Percentiles rank a stretch among this genome's conserved stretches.
These are phyloP conservation scores for Mortierella sp. DNA, from an alignment of 371 early-diverging fungal genomes.

Conservation along the genomic window DNA sequence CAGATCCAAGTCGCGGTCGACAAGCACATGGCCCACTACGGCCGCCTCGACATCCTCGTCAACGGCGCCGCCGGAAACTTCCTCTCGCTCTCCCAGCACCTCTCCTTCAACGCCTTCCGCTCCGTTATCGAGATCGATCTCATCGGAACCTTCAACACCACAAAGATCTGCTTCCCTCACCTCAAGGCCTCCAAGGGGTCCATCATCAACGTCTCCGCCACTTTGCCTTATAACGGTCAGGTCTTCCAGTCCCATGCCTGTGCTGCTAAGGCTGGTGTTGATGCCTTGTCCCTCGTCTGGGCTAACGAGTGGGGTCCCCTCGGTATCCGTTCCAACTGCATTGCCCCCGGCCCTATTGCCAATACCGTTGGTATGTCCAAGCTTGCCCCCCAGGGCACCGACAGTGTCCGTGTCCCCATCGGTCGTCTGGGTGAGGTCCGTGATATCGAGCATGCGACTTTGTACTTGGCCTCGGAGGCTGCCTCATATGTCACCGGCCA, in stretches of 20 bases:
- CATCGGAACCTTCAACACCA: conserved; percentile 82
- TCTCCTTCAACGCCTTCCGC: conserved; percentile 85
- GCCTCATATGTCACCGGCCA: conserved; percentile 73
- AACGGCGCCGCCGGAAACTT: conserved; percentile 86
- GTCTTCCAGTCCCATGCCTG: conserved; percentile 62
- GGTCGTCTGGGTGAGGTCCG: conserved; percentile 65
- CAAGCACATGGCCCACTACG: conserved; percentile 72
- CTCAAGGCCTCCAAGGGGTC: conserved; percentile 78
- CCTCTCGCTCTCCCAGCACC: conserved; percentile 73
- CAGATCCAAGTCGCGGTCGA: conserved; percentile 76
- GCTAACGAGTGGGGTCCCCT: conserved; percentile 73
- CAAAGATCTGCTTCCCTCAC: conserved; percentile 80
- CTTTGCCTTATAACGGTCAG: conserved; percentile 47
- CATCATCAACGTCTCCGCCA: conserved; percentile 57
- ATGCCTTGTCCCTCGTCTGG: conserved; percentile 59
- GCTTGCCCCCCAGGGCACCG: conserved; percentile 27
- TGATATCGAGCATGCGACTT: conserved; percentile 81
- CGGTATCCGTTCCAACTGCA: conserved; percentile 70
- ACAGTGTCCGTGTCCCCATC: conserved; percentile 39
- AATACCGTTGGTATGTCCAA: conserved; percentile 68
- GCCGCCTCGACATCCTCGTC: conserved; percentile 77
- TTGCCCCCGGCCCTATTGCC: conserved; percentile 74
- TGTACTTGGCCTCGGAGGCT: conserved; percentile 79
- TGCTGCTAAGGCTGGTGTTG: conserved; percentile 71
- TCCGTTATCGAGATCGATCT: conserved; percentile 72